Evolutionary conservation across 192 early-diverging fungal species (phyloP), one percentile per base, ranked within the genome.

Genomic region (Coemansia nantahalensis): DNA sequence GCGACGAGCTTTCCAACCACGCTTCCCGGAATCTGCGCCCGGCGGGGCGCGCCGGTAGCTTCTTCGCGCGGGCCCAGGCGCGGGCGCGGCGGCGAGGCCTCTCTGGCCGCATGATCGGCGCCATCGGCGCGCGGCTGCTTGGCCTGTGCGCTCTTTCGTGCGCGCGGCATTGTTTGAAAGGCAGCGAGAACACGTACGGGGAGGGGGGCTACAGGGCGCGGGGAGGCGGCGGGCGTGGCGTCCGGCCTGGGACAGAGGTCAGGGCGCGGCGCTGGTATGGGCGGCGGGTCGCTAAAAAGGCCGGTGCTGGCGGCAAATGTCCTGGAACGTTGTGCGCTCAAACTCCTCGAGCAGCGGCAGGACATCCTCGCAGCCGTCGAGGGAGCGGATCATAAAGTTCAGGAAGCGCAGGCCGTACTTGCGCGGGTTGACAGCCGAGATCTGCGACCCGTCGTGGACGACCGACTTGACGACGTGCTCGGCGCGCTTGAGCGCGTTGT

Each of bases 391-490:
- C 87, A 97, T 94, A 59, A 96, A 99, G 18, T 79, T 74, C 61
- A 95, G 54, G 63, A 99, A 99, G 5, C 97, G 84, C 44, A 82
- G 58, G 2, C 91, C 97, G 62, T 99, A 99, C 37, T 85, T 76
- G 41, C 62, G 57, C 3, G 97, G 95, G 48, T 92, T 81, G 16
- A 99, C 89, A 31, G 90, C 78, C 36, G 93, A 85, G 32, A 99
- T 96, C 54, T 85, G 79, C 65, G 81, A 62, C 14, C 59, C 53
- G 51, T 97, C 90, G 48, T 89, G 78, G 14, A 80, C 80, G 45
- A 97, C 57, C 8, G 84, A 77, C 71, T 95, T 99, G 80, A 87
- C 94, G 21, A 89, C 68, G 52, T 92, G 89, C 63, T 99, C 97
- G 31, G 87, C 54, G 56, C 88, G 85, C 74, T 99, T 99, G 41